phyloP scores from a whole-genome alignment of 192 early-diverging fungal genomes.

The Jimgerdemannia flammicorona region DNA sequence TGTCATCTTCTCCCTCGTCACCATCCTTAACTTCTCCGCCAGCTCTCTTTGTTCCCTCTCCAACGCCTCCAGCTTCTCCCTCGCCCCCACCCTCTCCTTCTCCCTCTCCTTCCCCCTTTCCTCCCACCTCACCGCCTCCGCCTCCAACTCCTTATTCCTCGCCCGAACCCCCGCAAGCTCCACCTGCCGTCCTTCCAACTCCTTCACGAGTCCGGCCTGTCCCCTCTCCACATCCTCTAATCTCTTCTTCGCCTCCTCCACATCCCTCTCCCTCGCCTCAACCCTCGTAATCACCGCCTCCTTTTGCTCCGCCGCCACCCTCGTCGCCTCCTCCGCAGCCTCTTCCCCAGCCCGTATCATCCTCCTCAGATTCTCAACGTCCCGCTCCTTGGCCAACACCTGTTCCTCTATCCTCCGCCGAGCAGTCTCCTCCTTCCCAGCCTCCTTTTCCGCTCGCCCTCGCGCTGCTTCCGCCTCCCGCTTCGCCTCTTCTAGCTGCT shows the following conservation, averaged over 20 bases:
- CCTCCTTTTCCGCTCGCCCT: background rate
- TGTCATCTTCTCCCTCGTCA: background rate
- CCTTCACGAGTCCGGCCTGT: background rate
- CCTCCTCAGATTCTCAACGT: background rate
- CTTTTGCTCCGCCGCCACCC: background rate
- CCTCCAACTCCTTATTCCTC: background rate
- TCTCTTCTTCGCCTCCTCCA: background rate
- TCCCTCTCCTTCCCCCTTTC: background rate
- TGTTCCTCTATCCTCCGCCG: background rate
- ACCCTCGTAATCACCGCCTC: background rate
- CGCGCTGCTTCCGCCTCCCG: background rate
- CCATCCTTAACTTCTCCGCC: background rate
- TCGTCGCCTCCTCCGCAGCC: background rate
- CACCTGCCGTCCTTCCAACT: background rate
- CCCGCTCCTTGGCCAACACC: background rate
- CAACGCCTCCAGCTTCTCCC: background rate
- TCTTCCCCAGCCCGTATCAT: background rate
- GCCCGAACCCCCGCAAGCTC: background rate
- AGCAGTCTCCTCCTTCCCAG: background rate
- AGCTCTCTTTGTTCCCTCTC: background rate
- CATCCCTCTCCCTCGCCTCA: background rate
- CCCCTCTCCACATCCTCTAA: background rate
- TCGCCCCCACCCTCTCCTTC: background rate
- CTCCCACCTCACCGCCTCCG: background rate
- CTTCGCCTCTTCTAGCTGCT: background rate